Evolutionary conservation across 164 flowering plant genomes (phyloP).

Genomic region (Aristolochia californica): DNA sequence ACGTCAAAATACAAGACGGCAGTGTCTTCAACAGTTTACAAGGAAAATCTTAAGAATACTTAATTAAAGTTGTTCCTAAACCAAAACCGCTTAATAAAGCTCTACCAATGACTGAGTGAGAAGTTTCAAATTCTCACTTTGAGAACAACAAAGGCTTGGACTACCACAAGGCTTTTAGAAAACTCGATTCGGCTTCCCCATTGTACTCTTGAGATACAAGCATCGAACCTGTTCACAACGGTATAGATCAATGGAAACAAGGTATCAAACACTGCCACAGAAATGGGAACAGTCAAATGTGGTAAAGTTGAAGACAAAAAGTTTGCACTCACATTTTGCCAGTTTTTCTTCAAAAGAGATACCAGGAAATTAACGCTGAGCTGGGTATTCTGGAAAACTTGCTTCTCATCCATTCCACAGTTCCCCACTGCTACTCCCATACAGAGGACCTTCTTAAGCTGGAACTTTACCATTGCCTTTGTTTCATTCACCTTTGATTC

Average conservation of each 20-base stretch:
- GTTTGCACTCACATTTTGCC: constrained; percentile 64
- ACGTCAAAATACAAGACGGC: too few relatives aligned
- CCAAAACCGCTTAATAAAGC: too few relatives aligned
- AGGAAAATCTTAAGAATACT: too few relatives aligned
- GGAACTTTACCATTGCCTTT: constrained; percentile 68
- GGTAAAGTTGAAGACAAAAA: background rate
- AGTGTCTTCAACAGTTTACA: too few relatives aligned
- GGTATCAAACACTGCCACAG: too few relatives aligned
- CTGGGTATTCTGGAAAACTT: constrained; percentile 68
- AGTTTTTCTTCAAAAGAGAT: constrained; percentile 62
- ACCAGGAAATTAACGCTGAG: constrained; percentile 66
- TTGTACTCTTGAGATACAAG: constrained; percentile 17
- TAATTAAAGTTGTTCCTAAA: too few relatives aligned
- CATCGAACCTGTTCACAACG: constrained; percentile 11
- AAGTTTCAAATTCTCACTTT: background rate
- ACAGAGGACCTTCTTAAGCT: constrained; percentile 70
- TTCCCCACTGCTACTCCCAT: constrained; percentile 87
- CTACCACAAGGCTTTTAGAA: constrained; percentile 3
- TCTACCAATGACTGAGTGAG: too few relatives aligned
- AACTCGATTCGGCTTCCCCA: constrained; percentile 6
- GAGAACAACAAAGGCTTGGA: too few relatives aligned
- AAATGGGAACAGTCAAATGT: too few relatives aligned
- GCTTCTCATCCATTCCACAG: constrained; percentile 67
- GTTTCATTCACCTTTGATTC: constrained; percentile 66
- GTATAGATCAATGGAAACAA: background rate